Evolutionary conservation across 768 basidiomycete species (phyloP).

Genomic region (Collybia mongolica): DNA sequence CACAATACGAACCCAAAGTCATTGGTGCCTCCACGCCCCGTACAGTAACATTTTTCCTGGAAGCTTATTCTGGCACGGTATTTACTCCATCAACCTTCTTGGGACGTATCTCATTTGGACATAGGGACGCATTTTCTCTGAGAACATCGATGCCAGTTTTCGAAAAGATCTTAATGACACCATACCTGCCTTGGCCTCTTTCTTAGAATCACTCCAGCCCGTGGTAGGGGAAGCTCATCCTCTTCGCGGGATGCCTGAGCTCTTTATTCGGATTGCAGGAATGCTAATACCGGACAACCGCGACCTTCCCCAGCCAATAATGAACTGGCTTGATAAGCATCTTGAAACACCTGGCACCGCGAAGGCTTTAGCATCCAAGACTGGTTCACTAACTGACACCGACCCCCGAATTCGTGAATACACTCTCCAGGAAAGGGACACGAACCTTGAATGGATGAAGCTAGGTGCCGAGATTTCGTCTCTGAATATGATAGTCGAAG

Average conservation of each 20-base stretch:
- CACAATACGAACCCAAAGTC: slow-evolving; percentile 39
- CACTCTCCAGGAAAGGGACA: slow-evolving; percentile 31
- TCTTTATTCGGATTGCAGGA: slow-evolving; percentile 9
- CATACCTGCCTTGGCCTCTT: neutral
- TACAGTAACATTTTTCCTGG: slow-evolving; percentile 27
- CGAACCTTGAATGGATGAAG: slow-evolving; percentile 35
- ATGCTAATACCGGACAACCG: slow-evolving; percentile 5
- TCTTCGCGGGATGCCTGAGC: slow-evolving; percentile 2
- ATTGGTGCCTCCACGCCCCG: slow-evolving; percentile 5
- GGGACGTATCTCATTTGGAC: neutral
- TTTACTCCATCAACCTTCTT: slow-evolving; percentile 1
- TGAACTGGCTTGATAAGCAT: slow-evolving; percentile 9
- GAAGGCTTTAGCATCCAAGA: slow-evolving; percentile 15
- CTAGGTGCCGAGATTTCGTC: slow-evolving; percentile 27
- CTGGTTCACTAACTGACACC: slow-evolving; percentile 23
- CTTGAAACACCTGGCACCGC: slow-evolving; percentile 13
- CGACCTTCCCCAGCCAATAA: neutral
- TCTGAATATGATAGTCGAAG: slow-evolving; percentile 7
- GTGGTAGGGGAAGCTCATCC: too few relatives aligned
- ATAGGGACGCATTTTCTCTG: slow-evolving; percentile 20
- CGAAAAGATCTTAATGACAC: slow-evolving; percentile 6
- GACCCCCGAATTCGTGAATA: slow-evolving; percentile 42
- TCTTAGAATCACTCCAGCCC: too few relatives aligned
- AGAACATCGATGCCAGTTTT: slow-evolving; percentile 7
- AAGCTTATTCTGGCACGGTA: slow-evolving; percentile 28